These are phyloP conservation scores for Hygrocybe coccinea DNA, from an alignment of 768 basidiomycete species.

Conservation along the genomic window DNA sequence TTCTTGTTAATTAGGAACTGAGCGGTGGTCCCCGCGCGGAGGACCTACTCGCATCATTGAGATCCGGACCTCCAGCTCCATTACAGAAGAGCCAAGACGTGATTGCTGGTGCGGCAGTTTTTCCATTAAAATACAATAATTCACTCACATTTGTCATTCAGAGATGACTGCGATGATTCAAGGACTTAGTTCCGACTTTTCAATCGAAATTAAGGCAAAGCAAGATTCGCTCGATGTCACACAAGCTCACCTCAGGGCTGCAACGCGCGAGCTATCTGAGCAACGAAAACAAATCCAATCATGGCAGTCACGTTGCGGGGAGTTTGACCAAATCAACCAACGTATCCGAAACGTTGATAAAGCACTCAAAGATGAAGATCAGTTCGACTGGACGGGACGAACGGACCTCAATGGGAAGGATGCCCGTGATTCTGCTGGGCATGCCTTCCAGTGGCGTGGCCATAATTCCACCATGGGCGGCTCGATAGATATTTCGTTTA, in stretches of 20 bases:
- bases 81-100: conserved; percentile 88
- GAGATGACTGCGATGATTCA: conserved; percentile 87
- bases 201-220: conserved; percentile 77
- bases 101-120: conserved; percentile 51
- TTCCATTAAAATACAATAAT: neutral
- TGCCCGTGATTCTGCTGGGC: conserved; percentile 41
- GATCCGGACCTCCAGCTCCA: conserved; percentile 69
- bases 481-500: conserved; percentile 58
- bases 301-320: conserved; percentile 68
- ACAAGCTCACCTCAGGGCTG: conserved; percentile 79
- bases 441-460: conserved; percentile 71
- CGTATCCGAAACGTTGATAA: conserved; percentile 80
- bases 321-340: conserved; percentile 78
- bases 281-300: conserved; percentile 79
- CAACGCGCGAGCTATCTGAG: conserved; percentile 86
- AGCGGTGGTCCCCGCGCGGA: conserved; percentile 68
- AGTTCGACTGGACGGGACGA: conserved; percentile 87
- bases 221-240: conserved; percentile 84
- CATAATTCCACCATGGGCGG: conserved; percentile 61
- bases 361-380: conserved; percentile 71
- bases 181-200: conserved; percentile 71
- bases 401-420: conserved; percentile 41
- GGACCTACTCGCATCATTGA: conserved; percentile 70
- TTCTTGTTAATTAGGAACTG: conserved; percentile 47
- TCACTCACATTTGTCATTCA: conserved; percentile 26